Percentiles rank a stretch among this genome's conserved stretches.
Conservation (phyloP, 768 basidiomycete species). For the Suillus placidus region DNA sequence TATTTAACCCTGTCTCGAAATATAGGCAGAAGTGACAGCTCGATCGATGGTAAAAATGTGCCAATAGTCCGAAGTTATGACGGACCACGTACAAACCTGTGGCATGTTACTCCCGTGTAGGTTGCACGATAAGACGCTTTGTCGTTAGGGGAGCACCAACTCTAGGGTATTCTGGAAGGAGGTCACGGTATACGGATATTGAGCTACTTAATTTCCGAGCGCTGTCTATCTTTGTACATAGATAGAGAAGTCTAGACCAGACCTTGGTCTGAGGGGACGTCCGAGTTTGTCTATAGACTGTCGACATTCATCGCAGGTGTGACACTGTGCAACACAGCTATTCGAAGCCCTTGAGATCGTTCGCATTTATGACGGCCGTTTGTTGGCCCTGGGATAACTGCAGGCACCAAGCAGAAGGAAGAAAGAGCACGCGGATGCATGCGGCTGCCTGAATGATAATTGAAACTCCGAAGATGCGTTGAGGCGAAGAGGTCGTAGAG, state of each 20-base stretch:
- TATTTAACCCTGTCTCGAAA: not conserved
- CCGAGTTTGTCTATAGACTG: not conserved
- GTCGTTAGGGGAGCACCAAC: not conserved
- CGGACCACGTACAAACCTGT: not conserved
- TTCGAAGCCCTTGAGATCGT: not conserved
- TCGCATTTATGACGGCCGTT: slow-evolving; percentile 4
- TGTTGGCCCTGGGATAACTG: not conserved
- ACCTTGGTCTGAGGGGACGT: not conserved
- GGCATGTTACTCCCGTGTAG: not conserved
- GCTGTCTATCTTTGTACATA: not conserved
- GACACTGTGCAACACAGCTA: not conserved
- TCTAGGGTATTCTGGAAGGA: not conserved
- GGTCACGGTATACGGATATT: not conserved
- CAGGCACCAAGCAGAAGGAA: slow-evolving; percentile 1
- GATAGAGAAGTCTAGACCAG: not conserved
- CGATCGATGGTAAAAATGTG: not conserved
- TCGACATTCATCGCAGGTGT: not conserved
- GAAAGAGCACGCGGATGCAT: slow-evolving; percentile 5
- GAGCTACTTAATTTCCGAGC: not conserved
- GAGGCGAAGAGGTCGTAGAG: slow-evolving; percentile 8
- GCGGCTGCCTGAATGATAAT: slow-evolving; percentile 12
- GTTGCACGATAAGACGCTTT: not conserved
- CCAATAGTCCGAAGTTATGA: not conserved
- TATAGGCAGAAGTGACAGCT: not conserved
- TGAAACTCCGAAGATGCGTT: slow-evolving; percentile 15